Percentiles rank a stretch among this genome's conserved stretches.
Evolutionary conservation across 805 yeast genomes (phyloP).

Genomic region (Suhomyces prunicola): DNA sequence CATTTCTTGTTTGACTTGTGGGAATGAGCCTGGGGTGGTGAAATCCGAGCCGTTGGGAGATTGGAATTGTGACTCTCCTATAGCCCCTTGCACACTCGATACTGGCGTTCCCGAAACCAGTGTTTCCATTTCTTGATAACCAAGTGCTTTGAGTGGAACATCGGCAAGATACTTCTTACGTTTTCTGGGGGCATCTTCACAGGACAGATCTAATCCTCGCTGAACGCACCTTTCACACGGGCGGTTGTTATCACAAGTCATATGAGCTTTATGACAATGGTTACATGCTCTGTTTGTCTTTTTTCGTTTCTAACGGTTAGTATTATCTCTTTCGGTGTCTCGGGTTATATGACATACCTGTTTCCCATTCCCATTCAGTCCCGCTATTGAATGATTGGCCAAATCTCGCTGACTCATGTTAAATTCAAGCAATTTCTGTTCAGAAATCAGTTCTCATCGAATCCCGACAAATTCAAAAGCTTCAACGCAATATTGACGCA

Average conservation of each 20-base stretch:
- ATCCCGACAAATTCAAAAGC: neutral
- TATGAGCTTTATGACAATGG: slow-evolving; percentile 87
- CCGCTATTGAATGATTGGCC: neutral
- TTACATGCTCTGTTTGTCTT: slow-evolving; percentile 87
- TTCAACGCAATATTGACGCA: neutral
- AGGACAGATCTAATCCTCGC: slow-evolving; percentile 63
- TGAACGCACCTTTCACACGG: slow-evolving; percentile 79
- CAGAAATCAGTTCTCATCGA: neutral
- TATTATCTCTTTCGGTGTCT: neutral
- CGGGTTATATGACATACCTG: neutral
- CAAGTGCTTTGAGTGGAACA: slow-evolving; percentile 34
- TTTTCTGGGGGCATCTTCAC: slow-evolving; percentile 89
- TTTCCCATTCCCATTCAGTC: neutral
- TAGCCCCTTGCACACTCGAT: neutral
- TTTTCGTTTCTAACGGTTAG: slow-evolving; percentile 33
- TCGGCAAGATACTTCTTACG: slow-evolving; percentile 76
- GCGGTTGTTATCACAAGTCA: slow-evolving; percentile 83
- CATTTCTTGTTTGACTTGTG: neutral
- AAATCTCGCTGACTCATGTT: neutral
- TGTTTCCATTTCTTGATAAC: neutral
- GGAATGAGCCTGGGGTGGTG: neutral
- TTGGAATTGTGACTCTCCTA: neutral
- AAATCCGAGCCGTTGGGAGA: neutral
- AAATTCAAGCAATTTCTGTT: neutral
- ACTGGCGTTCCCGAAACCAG: neutral